Evolutionary conservation across 371 early-diverging fungal genomes (phyloP), one percentile per base, ranked within the genome.

Genomic region (Actinomortierella wolfii): DNA sequence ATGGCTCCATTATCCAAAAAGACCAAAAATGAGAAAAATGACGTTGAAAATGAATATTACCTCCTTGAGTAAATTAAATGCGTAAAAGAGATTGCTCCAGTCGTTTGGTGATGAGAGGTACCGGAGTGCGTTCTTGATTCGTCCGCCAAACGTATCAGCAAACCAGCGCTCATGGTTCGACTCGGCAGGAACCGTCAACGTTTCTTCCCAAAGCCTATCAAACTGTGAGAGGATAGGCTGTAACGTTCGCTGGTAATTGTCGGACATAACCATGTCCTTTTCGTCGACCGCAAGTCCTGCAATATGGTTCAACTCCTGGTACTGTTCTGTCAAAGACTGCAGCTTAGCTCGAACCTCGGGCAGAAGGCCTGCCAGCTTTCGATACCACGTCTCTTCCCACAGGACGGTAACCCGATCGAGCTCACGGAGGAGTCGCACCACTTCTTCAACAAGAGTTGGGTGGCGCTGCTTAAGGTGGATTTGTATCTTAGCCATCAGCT

Each of bases 361-460:
- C 23, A 89, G 83, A n/a, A 92, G 44, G 0, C 80, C 75, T n/a
- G 81, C 79, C 34, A 94, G 85, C 67, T 81, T 82, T 56, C 90
- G 83, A 21, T 85, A 63, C 92, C 93, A 92, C n/a, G 78, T 67
- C 61, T 94, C 95, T 61, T 94, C 94, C 86, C 92, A 88, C 2
- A 94, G 65, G 13, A 94, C 91, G 0, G 95, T 90, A 2, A 92
- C 79, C 42, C 86, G 78, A 29, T 88, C 86, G 18, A 93, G 76
- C 61, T 93, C 93, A 15, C 82, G 77, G 18, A 90, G 81, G 68
- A 90, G 76, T 15, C 68, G 68, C 41, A 79, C 71, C 0, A 91
- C 86, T 18, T 89, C 82, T 1, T 68, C 60, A 53, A 92, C 84
- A n/a, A 90, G 64, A 1, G 67, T 62, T 3, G 74, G 79, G 29